phyloP scores from a whole-genome alignment of 495 filamentous ascomycete genomes.

The Aspergillus funiculosus region DNA sequence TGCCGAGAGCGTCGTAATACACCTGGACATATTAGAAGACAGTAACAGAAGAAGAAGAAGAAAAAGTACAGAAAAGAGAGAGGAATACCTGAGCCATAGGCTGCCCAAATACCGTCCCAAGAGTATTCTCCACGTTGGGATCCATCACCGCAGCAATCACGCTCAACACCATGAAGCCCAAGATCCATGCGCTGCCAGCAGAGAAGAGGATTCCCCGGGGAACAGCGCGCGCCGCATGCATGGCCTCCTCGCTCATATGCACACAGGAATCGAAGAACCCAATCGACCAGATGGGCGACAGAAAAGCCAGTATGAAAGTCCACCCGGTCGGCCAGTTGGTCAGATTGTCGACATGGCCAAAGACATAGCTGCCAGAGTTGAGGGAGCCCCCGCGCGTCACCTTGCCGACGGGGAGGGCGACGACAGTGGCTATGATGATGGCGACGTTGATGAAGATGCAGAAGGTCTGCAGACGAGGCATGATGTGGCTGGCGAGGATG shows the following conservation, averaged over 20 bases:
- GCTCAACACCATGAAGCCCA: constrained; percentile 54
- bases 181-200: constrained; percentile 32
- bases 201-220: constrained; percentile 52
- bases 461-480: constrained; percentile 60
- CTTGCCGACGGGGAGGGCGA: constrained; percentile 58
- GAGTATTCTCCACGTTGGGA: constrained; percentile 29
- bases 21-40: constrained; percentile 21
- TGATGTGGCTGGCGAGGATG: constrained; percentile 49
- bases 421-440: constrained; percentile 58
- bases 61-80: background rate
- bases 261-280: constrained; percentile 48
- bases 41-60: background rate
- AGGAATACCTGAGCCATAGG: constrained; percentile 41
- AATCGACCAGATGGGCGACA: constrained; percentile 60
- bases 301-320: constrained; percentile 57
- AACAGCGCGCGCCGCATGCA: constrained; percentile 55
- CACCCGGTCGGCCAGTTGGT: constrained; percentile 54
- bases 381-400: constrained; percentile 25
- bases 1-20: constrained; percentile 43
- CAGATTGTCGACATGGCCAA: constrained; percentile 42
- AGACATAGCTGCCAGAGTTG: constrained; percentile 38
- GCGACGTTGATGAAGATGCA: constrained; percentile 59
- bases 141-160: constrained; percentile 39
- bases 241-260: constrained; percentile 57
- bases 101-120: constrained; percentile 35